Evolutionary conservation across 1,139 yeast species (phyloP).

Genomic region (Debaryomyces singareniensis): DNA sequence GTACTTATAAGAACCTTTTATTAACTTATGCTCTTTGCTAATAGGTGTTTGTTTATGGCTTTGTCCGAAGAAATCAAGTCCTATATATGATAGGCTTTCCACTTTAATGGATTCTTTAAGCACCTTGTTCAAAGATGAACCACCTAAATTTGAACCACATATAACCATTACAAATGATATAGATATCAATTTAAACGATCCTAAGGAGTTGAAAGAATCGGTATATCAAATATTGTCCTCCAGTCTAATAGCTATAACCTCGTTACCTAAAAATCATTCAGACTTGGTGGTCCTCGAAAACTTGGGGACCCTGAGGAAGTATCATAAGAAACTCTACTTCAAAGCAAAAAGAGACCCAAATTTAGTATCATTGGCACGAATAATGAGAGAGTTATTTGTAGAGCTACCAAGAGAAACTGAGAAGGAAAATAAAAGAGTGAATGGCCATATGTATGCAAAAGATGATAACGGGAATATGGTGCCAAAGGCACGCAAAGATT

Average conservation of each 20-base stretch:
- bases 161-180: slow-evolving; percentile 66
- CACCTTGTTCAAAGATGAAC: slow-evolving; percentile 67
- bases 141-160: slow-evolving; percentile 66
- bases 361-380: slow-evolving; percentile 58
- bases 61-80: slow-evolving; percentile 55
- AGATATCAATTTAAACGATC: slow-evolving; percentile 30
- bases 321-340: slow-evolving; percentile 59
- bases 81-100: slow-evolving; percentile 49
- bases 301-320: slow-evolving; percentile 36
- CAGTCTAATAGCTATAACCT: slow-evolving; percentile 57
- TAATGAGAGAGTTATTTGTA: slow-evolving; percentile 66
- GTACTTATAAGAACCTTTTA: too few species aligned
- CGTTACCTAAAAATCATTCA: slow-evolving; percentile 34
- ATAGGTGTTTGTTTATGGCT: slow-evolving; percentile 68
- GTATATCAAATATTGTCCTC: slow-evolving; percentile 59
- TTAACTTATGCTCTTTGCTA: too few species aligned
- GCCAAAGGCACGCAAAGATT: slow-evolving; percentile 16
- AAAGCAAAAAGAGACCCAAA: slow-evolving; percentile 50
- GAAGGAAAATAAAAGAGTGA: slow-evolving; percentile 26
- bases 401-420: slow-evolving; percentile 34
- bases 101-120: slow-evolving; percentile 60
- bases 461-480: slow-evolving; percentile 28
- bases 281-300: slow-evolving; percentile 34
- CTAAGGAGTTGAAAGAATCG: slow-evolving; percentile 40
- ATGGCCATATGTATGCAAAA: slow-evolving; percentile 36